Percentiles rank a stretch among this genome's conserved stretches.
These are phyloP conservation scores for Acanthamoeba culbertsoni DNA, from an alignment of 208 protist species.

Conservation along the genomic window DNA sequence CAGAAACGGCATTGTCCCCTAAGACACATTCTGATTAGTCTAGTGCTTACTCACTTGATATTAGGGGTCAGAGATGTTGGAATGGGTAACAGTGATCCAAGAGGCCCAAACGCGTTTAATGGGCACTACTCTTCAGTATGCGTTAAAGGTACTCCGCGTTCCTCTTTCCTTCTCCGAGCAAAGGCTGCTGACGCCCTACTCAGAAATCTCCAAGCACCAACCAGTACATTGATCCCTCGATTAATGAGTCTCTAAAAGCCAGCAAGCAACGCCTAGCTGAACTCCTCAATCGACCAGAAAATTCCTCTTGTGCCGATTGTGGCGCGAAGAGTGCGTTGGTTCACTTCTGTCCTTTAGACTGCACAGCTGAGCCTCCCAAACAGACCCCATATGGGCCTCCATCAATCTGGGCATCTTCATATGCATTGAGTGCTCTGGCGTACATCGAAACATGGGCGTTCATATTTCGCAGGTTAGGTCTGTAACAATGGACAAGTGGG, in stretches of 20 bases:
- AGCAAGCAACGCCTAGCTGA: slow-evolving; percentile 35
- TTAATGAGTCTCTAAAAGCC: not conserved
- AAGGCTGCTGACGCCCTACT: too few relatives aligned
- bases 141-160: not conserved
- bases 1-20: not conserved
- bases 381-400: slow-evolving; percentile 70
- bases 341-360: too few relatives aligned
- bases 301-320: slow-evolving; percentile 74
- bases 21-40: not conserved
- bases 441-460: slow-evolving; percentile 65
- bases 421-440: slow-evolving; percentile 72
- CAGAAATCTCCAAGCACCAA: not conserved
- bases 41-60: not conserved
- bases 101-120: slow-evolving; percentile 41
- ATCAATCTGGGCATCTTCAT: slow-evolving; percentile 74
- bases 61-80: not conserved
- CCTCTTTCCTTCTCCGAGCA: not conserved
- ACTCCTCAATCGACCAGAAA: slow-evolving; percentile 38
- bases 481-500: slow-evolving; percentile 50
- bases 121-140: slow-evolving; percentile 27
- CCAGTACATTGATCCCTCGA: not conserved
- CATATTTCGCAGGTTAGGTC: slow-evolving; percentile 58
- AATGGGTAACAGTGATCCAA: slow-evolving; percentile 55
- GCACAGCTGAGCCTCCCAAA: not conserved
- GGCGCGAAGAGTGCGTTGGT: not conserved